These are phyloP conservation scores for Claviceps arundinis DNA, from an alignment of 2,329 filamentous ascomycete species.

Conservation along the genomic window DNA sequence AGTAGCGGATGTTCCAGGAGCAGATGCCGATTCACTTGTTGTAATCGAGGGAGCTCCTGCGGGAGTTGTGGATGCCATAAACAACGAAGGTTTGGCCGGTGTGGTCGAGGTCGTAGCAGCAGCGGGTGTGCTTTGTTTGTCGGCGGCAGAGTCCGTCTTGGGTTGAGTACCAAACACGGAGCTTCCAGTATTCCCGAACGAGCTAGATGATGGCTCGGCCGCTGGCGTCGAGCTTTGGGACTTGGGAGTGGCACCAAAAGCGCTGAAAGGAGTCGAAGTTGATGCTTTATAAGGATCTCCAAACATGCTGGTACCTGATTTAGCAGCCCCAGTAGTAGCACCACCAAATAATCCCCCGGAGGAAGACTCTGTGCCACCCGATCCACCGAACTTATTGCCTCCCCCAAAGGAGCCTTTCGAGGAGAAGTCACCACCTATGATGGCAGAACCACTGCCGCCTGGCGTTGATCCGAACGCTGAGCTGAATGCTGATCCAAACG, in stretches of 20 bases:
- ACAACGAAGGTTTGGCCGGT: conserved; percentile 11
- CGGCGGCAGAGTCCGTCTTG: conserved; percentile 1
- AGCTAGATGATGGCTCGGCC: conserved; percentile 14
- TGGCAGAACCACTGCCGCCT: too few relatives aligned
- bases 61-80: conserved; percentile 24
- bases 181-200: conserved; percentile 17
- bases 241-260: conserved; percentile 6
- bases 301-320: conserved; percentile 16
- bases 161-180: conserved; percentile 18
- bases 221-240: conserved; percentile 12
- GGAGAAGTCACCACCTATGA: background rate
- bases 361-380: conserved; percentile 5
- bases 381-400: conserved; percentile 7
- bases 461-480: too few relatives aligned
- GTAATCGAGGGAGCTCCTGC: conserved; percentile 39
- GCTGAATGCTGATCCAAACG: conserved; percentile 9
- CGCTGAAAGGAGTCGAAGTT: conserved; percentile 7
- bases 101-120: conserved; percentile 13
- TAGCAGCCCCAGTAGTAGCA: conserved; percentile 6
- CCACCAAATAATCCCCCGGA: conserved; percentile 8
- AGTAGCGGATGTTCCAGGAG: conserved; percentile 6
- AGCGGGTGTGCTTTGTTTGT: background rate
- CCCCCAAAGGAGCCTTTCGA: conserved; percentile 9
- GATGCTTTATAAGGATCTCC: conserved; percentile 9
- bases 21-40: conserved; percentile 14